These are phyloP conservation scores for Ceratocystis variospora DNA, from an alignment of 2,329 filamentous ascomycete genomes.

Conservation along the genomic window DNA sequence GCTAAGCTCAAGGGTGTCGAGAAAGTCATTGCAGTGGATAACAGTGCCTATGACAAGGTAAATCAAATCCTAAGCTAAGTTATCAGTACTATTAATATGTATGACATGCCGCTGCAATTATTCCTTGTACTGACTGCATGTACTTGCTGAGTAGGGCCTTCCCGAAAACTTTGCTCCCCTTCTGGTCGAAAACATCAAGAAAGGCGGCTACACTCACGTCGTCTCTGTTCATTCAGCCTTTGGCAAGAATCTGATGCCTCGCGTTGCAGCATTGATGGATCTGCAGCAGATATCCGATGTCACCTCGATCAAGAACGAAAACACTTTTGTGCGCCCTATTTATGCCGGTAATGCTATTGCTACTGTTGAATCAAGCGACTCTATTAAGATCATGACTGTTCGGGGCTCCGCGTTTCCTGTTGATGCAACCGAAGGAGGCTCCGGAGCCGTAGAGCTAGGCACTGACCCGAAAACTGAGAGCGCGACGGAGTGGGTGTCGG, in stretches of 20 bases:
- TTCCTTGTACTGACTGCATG: slow-evolving; percentile 1
- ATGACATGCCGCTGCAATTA: background rate
- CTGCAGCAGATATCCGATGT: slow-evolving; percentile 90
- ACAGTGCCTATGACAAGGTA: slow-evolving; percentile 83
- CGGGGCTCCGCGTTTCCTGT: slow-evolving; percentile 83
- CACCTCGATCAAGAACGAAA: slow-evolving; percentile 71
- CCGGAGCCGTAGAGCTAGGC: slow-evolving; percentile 65
- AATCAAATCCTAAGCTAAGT: background rate
- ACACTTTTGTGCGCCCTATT: slow-evolving; percentile 90
- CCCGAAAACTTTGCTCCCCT: slow-evolving; percentile 91
- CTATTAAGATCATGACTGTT: slow-evolving; percentile 79
- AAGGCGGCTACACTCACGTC: slow-evolving; percentile 84
- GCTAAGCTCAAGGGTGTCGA: slow-evolving; percentile 82
- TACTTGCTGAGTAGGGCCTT: slow-evolving; percentile 46
- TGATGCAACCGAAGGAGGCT: slow-evolving; percentile 55
- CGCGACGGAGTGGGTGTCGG: slow-evolving; percentile 78
- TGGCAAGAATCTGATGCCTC: slow-evolving; percentile 85
- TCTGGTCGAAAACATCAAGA: slow-evolving; percentile 91
- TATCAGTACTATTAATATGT: background rate
- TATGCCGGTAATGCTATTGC: slow-evolving; percentile 96
- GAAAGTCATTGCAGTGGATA: slow-evolving; percentile 82
- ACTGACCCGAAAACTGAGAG: slow-evolving; percentile 65
- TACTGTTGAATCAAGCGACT: slow-evolving; percentile 80
- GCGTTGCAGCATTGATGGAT: slow-evolving; percentile 82
- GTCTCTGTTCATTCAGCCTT: slow-evolving; percentile 87